Evolutionary conservation across 2,329 filamentous ascomycete species (phyloP).

Genomic region (Beauveria sp.): DNA sequence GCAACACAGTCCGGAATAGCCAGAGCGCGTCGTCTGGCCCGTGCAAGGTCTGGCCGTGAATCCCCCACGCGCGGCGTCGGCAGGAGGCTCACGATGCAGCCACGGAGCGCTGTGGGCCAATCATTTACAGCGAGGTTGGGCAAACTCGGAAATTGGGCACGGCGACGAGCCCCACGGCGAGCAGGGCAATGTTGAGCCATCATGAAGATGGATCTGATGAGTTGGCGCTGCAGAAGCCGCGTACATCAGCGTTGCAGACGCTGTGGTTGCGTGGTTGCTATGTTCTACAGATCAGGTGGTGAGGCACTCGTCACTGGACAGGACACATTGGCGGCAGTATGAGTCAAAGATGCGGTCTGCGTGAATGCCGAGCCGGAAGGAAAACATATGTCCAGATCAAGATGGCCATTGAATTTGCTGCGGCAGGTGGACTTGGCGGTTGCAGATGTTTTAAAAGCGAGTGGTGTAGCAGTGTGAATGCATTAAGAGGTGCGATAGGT

Average conservation of each 20-base stretch:
- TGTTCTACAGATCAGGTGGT: background rate
- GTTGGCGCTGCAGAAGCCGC: background rate
- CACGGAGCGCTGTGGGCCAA: conserved; percentile 13
- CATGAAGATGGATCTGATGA: background rate
- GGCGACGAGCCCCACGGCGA: background rate
- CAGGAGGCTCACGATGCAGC: background rate
- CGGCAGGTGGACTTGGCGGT: background rate
- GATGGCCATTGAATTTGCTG: background rate
- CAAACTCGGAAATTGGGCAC: conserved; percentile 2
- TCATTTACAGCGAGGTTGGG: conserved; percentile 6
- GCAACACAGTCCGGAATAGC: background rate
- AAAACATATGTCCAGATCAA: background rate
- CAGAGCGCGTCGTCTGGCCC: conserved; percentile 1
- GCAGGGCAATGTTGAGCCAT: background rate
- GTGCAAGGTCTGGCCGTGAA: background rate
- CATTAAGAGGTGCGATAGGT: background rate
- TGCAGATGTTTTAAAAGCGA: background rate
- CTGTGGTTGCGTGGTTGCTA: background rate
- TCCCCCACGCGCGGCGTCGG: background rate
- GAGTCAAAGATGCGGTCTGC: conserved; percentile 1
- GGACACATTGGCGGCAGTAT: background rate
- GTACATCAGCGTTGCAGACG: background rate
- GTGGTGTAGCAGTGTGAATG: background rate
- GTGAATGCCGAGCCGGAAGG: background rate
- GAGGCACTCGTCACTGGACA: background rate